phyloP scores from a whole-genome alignment of 805 yeast species.

The Yarrowia sp. region DNA sequence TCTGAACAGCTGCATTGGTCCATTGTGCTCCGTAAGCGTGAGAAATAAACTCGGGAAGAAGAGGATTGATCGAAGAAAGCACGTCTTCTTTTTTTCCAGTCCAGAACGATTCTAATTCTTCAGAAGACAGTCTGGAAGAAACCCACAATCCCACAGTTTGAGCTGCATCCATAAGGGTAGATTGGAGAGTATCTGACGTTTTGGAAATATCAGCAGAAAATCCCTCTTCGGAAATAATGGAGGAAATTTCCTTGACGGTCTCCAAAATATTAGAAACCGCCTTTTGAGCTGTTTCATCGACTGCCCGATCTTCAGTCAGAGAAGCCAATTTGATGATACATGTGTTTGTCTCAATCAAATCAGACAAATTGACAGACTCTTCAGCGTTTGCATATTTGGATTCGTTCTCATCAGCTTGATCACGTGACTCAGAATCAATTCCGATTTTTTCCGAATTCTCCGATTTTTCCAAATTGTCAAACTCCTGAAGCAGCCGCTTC shows the following conservation, averaged over 20 bases:
- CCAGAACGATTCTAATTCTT: slow-evolving; percentile 6
- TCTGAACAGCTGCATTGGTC: slow-evolving; percentile 5
- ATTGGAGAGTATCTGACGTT: background rate
- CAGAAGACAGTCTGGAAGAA: background rate
- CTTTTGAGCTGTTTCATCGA: background rate
- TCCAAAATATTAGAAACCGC: background rate
- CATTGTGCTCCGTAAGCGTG: slow-evolving; percentile 8
- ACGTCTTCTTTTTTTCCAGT: background rate
- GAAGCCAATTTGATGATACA: slow-evolving; percentile 5
- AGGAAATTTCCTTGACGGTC: background rate
- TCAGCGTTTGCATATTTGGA: slow-evolving; percentile 1
- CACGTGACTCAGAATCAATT: too few relatives aligned
- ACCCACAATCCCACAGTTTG: slow-evolving; percentile 4
- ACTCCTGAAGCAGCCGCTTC: background rate
- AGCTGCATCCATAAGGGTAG: slow-evolving; percentile 8
- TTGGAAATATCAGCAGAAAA: slow-evolving; percentile 6
- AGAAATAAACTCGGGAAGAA: background rate
- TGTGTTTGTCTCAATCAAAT: background rate
- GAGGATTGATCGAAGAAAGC: background rate
- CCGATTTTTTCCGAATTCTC: too few relatives aligned
- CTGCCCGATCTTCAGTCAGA: too few relatives aligned
- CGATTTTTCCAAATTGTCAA: too few relatives aligned
- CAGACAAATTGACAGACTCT: background rate
- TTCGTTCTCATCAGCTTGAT: too few relatives aligned
- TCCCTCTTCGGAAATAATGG: background rate